These are phyloP conservation scores for Dothistroma pini DNA, from an alignment of 2,329 filamentous ascomycete genomes.

Conservation along the genomic window DNA sequence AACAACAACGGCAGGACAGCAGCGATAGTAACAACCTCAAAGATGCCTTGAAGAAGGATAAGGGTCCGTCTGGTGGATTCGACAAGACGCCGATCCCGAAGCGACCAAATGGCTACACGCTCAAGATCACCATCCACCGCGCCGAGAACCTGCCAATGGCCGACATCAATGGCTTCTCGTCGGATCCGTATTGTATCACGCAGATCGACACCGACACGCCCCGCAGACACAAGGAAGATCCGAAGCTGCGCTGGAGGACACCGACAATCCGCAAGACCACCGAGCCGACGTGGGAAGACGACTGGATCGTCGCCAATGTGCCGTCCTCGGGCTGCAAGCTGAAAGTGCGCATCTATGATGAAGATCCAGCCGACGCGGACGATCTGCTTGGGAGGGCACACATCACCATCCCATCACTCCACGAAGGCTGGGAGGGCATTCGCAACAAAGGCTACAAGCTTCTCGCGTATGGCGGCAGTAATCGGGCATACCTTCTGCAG, in stretches of 20 bases:
- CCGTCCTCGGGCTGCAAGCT: constrained; percentile 75
- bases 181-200: constrained; percentile 78
- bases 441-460: constrained; percentile 63
- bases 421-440: constrained; percentile 66
- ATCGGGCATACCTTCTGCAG: constrained; percentile 75
- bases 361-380: constrained; percentile 80
- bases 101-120: constrained; percentile 69
- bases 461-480: constrained; percentile 82
- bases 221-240: constrained; percentile 80
- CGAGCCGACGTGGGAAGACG: constrained; percentile 75
- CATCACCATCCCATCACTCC: constrained; percentile 58
- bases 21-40: constrained; percentile 8
- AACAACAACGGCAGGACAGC: constrained; percentile 17
- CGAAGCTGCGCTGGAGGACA: constrained; percentile 69
- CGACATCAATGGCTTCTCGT: constrained; percentile 71
- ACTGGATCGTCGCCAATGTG: constrained; percentile 86
- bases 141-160: constrained; percentile 78
- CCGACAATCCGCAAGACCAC: constrained; percentile 68
- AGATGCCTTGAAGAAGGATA: constrained; percentile 14
- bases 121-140: constrained; percentile 79
- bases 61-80: constrained; percentile 67
- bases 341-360: constrained; percentile 85
- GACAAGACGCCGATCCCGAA: constrained; percentile 73
- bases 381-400: constrained; percentile 86
- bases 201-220: constrained; percentile 69